Conservation (phyloP, 2,329 filamentous ascomycete genomes). For the Exophiala aquamarina region DNA sequence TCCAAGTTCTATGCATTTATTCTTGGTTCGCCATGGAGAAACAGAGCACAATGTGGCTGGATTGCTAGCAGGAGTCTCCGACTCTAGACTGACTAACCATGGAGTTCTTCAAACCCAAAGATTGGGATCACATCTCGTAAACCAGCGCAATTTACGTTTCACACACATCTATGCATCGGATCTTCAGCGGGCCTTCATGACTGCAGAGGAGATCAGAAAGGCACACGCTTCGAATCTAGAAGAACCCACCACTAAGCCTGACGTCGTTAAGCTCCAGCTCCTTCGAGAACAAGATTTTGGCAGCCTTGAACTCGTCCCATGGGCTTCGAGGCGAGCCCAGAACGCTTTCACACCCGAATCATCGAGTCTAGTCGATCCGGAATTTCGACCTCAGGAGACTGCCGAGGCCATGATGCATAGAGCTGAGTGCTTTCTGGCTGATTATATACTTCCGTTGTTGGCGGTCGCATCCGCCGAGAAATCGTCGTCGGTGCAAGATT, state of each 20-base stretch:
- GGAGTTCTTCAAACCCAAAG: constrained; percentile 75
- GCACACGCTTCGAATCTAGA: constrained; percentile 44
- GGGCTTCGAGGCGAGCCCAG: constrained; percentile 26
- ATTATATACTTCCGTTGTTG: constrained; percentile 61
- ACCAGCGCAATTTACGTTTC: constrained; percentile 60
- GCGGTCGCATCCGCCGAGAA: constrained; percentile 33
- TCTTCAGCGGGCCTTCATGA: constrained; percentile 70
- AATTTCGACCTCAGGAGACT: constrained; percentile 64
- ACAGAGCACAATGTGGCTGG: constrained; percentile 82
- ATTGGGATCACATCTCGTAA: constrained; percentile 66
- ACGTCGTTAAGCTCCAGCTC: constrained; percentile 20
- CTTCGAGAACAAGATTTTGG: constrained; percentile 45
- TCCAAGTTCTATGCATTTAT: constrained; percentile 56
- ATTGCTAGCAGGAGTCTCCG: constrained; percentile 67
- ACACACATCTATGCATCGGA: constrained; percentile 76
- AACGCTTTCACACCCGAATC: constrained; percentile 4
- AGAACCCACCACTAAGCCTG: constrained; percentile 4
- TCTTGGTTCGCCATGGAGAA: constrained; percentile 84
- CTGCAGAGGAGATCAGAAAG: constrained; percentile 65
- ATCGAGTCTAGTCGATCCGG: constrained; percentile 35
- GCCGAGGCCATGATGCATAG: constrained; percentile 65
- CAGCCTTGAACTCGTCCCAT: constrained; percentile 37
- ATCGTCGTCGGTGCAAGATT: constrained; percentile 29
- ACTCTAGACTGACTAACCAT: constrained; percentile 79
- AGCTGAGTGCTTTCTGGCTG: constrained; percentile 65